Evolutionary conservation across 129 eudicot species (phyloP).

Genomic region (Pulicaria dysenterica): DNA sequence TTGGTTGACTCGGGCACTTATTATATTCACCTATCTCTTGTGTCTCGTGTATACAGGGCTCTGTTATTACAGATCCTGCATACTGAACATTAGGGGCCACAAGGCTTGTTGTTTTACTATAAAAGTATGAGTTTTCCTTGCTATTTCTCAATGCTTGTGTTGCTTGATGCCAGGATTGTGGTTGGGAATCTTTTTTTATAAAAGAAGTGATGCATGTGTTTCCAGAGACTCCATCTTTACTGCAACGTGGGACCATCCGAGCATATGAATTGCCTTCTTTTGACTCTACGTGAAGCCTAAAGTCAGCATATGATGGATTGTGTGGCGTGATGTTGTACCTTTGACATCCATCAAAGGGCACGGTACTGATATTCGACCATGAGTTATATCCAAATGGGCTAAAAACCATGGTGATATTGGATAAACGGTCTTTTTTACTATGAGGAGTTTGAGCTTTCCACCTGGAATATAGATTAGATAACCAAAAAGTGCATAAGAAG

Average conservation of each 20-base stretch:
- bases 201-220: constrained; percentile 10
- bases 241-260: constrained; percentile 34
- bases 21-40: background rate
- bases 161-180: constrained; percentile 20
- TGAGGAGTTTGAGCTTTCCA: constrained; percentile 39
- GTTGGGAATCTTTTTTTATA: background rate
- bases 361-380: constrained; percentile 37
- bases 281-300: constrained; percentile 31
- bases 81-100: constrained; percentile 5
- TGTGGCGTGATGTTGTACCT: constrained; percentile 14
- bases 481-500: constrained; percentile 12
- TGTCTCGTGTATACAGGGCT: constrained; percentile 9
- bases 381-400: constrained; percentile 38
- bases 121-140: constrained; percentile 6
- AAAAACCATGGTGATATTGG: constrained; percentile 21
- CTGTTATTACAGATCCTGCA: constrained; percentile 12
- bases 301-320: constrained; percentile 19
- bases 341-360: constrained; percentile 26
- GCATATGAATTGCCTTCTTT: constrained; percentile 28
- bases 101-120: background rate
- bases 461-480: constrained; percentile 43
- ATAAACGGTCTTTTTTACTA: constrained; percentile 28
- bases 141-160: background rate
- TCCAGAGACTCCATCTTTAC: constrained; percentile 18
- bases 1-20: background rate